Base-by-base conservation (phyloP, 2,329 filamentous ascomycete genomes). In the Cryphonectria radicalis region DNA sequence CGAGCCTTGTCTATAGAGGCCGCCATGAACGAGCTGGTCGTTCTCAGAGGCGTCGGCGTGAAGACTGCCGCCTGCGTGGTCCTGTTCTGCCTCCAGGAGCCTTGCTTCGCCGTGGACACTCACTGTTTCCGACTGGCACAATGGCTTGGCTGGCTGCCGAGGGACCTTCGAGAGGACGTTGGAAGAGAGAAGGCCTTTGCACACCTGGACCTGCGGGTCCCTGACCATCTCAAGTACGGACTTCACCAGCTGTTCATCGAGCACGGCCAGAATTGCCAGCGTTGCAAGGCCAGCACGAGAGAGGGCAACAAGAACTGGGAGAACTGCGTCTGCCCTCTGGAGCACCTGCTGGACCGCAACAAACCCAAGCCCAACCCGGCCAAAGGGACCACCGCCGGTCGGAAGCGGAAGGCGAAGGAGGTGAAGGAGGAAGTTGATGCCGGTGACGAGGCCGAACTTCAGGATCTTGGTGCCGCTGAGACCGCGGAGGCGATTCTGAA, bases 221-320 rank as follows among this genome's bases (percentile, higher is more conserved):
- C 87, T 0, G 80, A 85, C 66, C 80, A 85, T 53, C 78, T 88
- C 65, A 89, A 89, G 76, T 89, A 89, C 67, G 80, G 82, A 8
- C 79, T 89, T 8, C 87, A 89, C 75, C 84, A 87, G 73, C 79
- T 89, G 4, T 84, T 89, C 71, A 86, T 89, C 32, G 80, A 81
- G 11, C 87, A 89, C 71, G 87, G 87, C 0, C 82, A 86, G 73
- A 78, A 76, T 1, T 89, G 87, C 70, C 78, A 78, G 43, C 81
- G 83, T 62, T 88, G 87, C 75, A 81, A 80, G 70, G 79, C 81
- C 66, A 79, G 75, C 37, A 93, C 91, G 0, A 86, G 87, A 0
- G 83, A 87, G 74, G 86, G 85, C 1, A 91, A 87, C 66, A 85
- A 85, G 37, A 87, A 86, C 0, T 93, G 92, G 90, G 84, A 89